A percentile compares a stretch with the other conserved stretches of the same genome.
phyloP scores from a whole-genome alignment of 306 rosid genomes.

The Gastrolobium bilobum region DNA sequence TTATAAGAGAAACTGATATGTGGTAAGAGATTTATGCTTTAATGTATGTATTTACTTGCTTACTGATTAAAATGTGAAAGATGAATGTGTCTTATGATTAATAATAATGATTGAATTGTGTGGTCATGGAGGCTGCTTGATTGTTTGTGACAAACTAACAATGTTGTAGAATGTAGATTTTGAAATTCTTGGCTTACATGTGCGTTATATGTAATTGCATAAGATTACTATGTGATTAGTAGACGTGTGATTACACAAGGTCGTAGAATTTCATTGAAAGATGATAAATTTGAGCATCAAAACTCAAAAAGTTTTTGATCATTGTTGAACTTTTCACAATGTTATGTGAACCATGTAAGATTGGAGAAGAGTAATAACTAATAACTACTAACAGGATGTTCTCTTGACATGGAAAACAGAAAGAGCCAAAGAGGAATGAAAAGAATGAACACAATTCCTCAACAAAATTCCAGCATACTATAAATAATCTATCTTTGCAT shows the following conservation, averaged over 20 bases:
- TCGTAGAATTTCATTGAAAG: slow-evolving; percentile 26
- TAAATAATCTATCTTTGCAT: not conserved
- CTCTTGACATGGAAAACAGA: not conserved
- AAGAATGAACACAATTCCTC: not conserved
- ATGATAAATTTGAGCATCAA: slow-evolving; percentile 22
- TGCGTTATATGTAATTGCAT: not conserved
- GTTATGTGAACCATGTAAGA: slow-evolving; percentile 15
- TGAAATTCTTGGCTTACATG: not conserved
- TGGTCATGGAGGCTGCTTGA: slow-evolving; percentile 16
- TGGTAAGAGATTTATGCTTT: slow-evolving; percentile 63
- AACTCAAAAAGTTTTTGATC: not conserved
- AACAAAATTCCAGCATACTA: slow-evolving; percentile 4
- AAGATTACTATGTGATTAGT: not conserved
- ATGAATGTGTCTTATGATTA: slow-evolving; percentile 2
- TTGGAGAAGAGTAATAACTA: slow-evolving; percentile 4
- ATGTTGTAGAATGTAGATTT: slow-evolving; percentile 14
- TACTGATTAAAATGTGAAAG: slow-evolving; percentile 22
- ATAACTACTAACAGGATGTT: slow-evolving; percentile 4
- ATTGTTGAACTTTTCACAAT: slow-evolving; percentile 5
- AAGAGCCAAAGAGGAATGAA: not conserved
- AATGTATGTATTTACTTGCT: not conserved
- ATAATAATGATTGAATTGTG: slow-evolving; percentile 25
- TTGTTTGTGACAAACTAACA: slow-evolving; percentile 24
- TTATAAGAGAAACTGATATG: slow-evolving; percentile 97
- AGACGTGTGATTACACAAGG: not conserved